A percentile compares a stretch with the other conserved stretches of the same genome.
These are phyloP conservation scores for Cyberlindnera euphorbiae DNA, from an alignment of 805 yeast genomes.

Conservation along the genomic window DNA sequence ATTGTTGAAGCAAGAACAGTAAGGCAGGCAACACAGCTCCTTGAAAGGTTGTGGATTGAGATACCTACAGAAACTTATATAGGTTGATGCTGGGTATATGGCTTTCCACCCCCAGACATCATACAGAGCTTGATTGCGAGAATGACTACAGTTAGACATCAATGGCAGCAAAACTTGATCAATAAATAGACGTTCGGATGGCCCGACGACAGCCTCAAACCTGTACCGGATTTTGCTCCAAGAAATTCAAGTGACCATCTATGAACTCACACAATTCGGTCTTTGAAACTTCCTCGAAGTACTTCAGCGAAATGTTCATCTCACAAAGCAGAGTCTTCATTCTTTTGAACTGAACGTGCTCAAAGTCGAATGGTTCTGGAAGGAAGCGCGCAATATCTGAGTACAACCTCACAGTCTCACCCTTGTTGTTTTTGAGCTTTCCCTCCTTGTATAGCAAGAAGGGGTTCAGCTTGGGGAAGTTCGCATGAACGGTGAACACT, in stretches of 20 bases:
- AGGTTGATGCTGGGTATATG: too few species aligned
- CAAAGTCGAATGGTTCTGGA: slow-evolving; percentile 42
- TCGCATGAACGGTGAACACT: slow-evolving; percentile 34
- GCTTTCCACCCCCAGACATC: too few species aligned
- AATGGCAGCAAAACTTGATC: too few species aligned
- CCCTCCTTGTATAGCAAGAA: slow-evolving; percentile 22
- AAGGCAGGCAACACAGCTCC: too few species aligned
- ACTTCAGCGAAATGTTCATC: slow-evolving; percentile 38
- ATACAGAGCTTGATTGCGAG: too few species aligned
- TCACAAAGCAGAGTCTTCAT: slow-evolving; percentile 53
- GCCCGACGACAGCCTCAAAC: too few species aligned
- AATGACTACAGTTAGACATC: too few species aligned
- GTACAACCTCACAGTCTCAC: slow-evolving; percentile 24
- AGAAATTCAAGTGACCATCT: slow-evolving; percentile 37
- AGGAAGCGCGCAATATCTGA: slow-evolving; percentile 25
- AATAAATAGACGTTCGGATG: too few species aligned
- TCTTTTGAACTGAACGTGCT: slow-evolving; percentile 48
- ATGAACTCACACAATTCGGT: slow-evolving; percentile 45
- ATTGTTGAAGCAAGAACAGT: too few species aligned
- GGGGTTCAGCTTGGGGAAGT: slow-evolving; percentile 34
- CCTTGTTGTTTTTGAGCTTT: slow-evolving; percentile 16
- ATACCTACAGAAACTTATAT: too few species aligned
- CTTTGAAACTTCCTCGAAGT: slow-evolving; percentile 38
- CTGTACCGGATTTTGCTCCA: slow-evolving; percentile 24
- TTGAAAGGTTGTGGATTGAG: too few species aligned